These are phyloP conservation scores for Dioscorea cayenensis DNA, from an alignment of 116 monocot species.

Conservation along the genomic window DNA sequence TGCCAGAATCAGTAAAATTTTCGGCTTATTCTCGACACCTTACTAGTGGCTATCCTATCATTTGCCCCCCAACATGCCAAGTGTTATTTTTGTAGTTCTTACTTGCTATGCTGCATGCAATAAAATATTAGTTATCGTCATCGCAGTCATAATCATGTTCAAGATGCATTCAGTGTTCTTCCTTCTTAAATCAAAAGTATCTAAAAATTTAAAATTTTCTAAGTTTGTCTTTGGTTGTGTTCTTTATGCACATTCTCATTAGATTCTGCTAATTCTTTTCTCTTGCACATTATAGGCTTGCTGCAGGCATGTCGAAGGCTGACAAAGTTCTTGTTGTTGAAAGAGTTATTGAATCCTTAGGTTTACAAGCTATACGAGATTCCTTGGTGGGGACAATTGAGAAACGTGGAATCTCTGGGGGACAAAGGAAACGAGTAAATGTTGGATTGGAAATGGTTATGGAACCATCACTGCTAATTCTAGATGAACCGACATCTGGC, in stretches of 20 bases:
- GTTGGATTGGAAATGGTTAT: constrained; percentile 99
- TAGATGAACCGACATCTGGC: constrained; percentile 98
- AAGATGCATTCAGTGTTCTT: not conserved
- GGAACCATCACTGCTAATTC: constrained; percentile 90
- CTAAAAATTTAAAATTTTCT: not conserved
- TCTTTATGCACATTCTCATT: too few relatives aligned
- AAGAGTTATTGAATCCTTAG: constrained; percentile 93
- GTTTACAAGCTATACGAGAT: constrained; percentile 77
- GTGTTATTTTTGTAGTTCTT: too few relatives aligned
- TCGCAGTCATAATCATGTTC: not conserved
- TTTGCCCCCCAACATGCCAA: too few relatives aligned
- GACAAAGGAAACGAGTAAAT: constrained; percentile 94
- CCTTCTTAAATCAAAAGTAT: not conserved
- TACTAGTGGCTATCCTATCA: too few relatives aligned
- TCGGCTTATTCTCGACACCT: too few relatives aligned
- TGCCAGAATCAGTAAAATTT: too few relatives aligned
- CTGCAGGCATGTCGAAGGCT: constrained; percentile 80
- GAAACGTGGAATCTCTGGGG: constrained; percentile 96
- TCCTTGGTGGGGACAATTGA: constrained; percentile 99
- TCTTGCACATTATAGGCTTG: constrained; percentile 48
- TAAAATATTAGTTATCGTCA: too few relatives aligned
- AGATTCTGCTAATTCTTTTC: not conserved
- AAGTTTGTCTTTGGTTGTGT: not conserved
- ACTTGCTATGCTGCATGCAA: too few relatives aligned
- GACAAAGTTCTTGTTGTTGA: constrained; percentile 97